phyloP scores from a whole-genome alignment of 352 stramenopile genomes.

The Aphanomyces cochlioides region DNA sequence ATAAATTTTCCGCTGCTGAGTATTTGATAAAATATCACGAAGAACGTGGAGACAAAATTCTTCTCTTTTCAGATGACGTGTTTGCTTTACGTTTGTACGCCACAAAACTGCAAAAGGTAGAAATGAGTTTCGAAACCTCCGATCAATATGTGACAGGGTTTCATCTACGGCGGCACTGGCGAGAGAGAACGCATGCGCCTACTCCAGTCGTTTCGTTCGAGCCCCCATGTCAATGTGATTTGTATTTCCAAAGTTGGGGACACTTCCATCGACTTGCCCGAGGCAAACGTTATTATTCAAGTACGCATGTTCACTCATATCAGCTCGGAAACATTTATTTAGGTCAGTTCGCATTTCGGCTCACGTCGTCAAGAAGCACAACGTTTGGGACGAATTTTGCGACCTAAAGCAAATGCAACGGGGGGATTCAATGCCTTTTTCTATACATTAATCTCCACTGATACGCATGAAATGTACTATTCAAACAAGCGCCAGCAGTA shows the following conservation, averaged over 20 bases:
- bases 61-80: constrained; percentile 99
- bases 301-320: constrained; percentile 26
- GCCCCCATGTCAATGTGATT: constrained; percentile 83
- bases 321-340: not conserved
- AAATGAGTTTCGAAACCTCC: too few relatives aligned
- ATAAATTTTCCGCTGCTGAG: constrained; percentile 95
- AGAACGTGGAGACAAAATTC: constrained; percentile 97
- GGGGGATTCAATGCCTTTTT: constrained; percentile 99
- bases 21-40: constrained; percentile 98
- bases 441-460: constrained; percentile 98
- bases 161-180: constrained; percentile 97
- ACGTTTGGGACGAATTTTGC: constrained; percentile 97
- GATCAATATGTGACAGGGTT: constrained; percentile 40
- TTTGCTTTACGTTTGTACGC: constrained; percentile 95
- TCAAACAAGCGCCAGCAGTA: constrained; percentile 99
- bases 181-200: constrained; percentile 88
- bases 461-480: constrained; percentile 99
- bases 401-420: constrained; percentile 94
- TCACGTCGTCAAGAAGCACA: constrained; percentile 99
- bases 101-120: constrained; percentile 74
- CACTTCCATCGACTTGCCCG: constrained; percentile 98
- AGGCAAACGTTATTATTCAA: constrained; percentile 99
- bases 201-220: constrained; percentile 82
- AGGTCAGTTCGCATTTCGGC: constrained; percentile 96
- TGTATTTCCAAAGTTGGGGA: constrained; percentile 96